Evolutionary conservation across 2,329 filamentous ascomycete species (phyloP).

Genomic region (Coniella lustricola): DNA sequence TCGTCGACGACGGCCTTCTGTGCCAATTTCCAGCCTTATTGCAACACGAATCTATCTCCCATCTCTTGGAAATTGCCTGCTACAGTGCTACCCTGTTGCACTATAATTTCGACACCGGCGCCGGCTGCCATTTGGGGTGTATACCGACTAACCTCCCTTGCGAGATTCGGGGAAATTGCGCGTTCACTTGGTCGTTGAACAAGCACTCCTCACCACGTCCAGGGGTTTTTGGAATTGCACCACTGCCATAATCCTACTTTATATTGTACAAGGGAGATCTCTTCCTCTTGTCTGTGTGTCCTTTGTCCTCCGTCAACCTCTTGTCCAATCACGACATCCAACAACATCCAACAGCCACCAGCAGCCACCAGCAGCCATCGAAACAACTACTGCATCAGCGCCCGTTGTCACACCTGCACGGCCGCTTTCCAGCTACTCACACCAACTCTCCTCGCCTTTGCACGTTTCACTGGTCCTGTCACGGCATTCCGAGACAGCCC

Average conservation of each 20-base stretch:
- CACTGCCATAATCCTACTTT: background rate
- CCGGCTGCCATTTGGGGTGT: background rate
- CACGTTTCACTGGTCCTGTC: background rate
- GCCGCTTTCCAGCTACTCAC: background rate
- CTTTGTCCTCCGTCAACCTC: too few relatives aligned
- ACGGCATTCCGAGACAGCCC: background rate
- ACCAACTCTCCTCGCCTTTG: background rate
- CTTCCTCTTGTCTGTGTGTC: background rate
- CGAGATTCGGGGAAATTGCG: background rate
- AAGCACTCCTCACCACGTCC: background rate
- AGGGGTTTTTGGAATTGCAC: background rate
- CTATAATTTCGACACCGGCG: background rate
- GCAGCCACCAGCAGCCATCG: too few relatives aligned
- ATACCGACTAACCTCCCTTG: conserved; percentile 1
- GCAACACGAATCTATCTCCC: background rate
- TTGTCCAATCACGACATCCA: too few relatives aligned
- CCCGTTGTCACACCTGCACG: background rate
- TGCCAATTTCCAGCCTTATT: background rate
- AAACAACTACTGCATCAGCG: background rate
- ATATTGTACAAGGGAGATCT: background rate
- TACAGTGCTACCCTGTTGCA: background rate
- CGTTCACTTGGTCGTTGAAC: background rate
- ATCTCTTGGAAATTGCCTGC: background rate
- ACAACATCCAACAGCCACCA: too few relatives aligned
- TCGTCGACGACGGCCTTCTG: background rate